Base-by-base conservation (phyloP, 148 eudicot genomes). In the Rhododendron ferrugineum region DNA sequence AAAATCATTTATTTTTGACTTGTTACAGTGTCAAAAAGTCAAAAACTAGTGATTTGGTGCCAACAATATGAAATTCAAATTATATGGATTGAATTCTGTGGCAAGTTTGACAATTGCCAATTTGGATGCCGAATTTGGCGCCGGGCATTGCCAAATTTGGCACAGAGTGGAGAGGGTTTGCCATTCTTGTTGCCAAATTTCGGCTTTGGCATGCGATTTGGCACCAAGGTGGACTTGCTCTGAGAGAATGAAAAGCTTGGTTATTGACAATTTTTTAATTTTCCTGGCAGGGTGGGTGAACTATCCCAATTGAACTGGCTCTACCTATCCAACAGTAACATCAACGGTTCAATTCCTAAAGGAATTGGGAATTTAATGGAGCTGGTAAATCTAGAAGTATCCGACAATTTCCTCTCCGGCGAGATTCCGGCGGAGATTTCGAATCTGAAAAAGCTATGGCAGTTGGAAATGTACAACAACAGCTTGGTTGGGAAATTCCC, bases 321-420 rank as follows among this genome's bases (percentile, higher is more conserved):
- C 0, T 96, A 96, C 86, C 66, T 96, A 82, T 78, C 98, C 1
- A 95, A 94, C 79, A 93, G 96, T 20, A 95, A 92, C 75, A 89
- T 96, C 4, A 85, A 87, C 1, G 99, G 99, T 6, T 16, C 78
- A 32, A 94, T 96, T 64, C 93, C 96, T 0, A 79, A 88, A 0
- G 92, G 46, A 3, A 95, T 96, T 26, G 99, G 98, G 9, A 88
- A 90, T 66, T 89, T 96, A 0, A 87, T 85, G 0, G 87, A 91
- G 88, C 88, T 96, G 0, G 85, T 81, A 18, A 86, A 88, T 47
- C 84, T 96, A 15, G 97, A 96, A 85, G 34, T 94, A 0, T 77
- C 98, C 0, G 80, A 84, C 74, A 92, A 92, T 83, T 44, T 47
- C 40, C 40, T 96, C 4, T 36, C 88, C 15, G 98, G 98, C 16